These are phyloP conservation scores for Inonotus obliquus DNA, from an alignment of 1,284 basidiomycete genomes.

Conservation along the genomic window DNA sequence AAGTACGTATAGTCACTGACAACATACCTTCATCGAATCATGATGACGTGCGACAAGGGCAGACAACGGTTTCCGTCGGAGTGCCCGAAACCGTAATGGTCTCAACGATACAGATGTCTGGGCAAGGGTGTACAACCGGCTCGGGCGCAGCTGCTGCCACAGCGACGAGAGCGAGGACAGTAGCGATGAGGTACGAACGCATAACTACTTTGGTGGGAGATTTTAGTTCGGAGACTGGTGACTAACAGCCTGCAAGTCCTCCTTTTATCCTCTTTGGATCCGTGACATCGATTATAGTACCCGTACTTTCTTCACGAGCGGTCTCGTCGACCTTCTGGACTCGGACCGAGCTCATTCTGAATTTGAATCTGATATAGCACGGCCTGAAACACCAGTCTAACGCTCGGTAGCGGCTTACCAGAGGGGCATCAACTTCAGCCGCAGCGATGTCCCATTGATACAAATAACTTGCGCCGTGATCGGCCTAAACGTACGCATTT, in stretches of 20 bases:
- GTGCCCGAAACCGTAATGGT: conserved; percentile 10
- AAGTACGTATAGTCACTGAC: not conserved
- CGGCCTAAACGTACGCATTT: no score
- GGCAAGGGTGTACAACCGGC: not conserved
- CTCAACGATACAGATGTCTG: conserved; percentile 1
- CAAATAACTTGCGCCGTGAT: no score
- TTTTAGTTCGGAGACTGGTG: not conserved
- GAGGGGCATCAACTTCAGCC: no score
- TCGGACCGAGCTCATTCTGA: no score
- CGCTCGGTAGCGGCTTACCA: no score
- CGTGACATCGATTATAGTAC: not conserved
- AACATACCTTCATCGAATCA: not conserved
- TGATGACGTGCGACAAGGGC: conserved; percentile 6
- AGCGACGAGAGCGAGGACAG: conserved; percentile 3
- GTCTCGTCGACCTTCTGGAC: no score
- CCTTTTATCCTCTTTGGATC: not conserved
- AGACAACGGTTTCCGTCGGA: conserved; percentile 5
- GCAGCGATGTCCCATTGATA: no score
- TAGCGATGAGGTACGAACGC: conserved; percentile 2
- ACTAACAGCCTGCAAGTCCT: not conserved
- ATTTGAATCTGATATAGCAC: no score
- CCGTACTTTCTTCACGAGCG: no score
- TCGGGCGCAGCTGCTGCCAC: not conserved
- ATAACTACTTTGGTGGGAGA: not conserved
- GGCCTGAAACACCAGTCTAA: no score